Percentiles rank a stretch among this genome's conserved stretches.
phyloP scores from a whole-genome alignment of 805 yeast species.

The Candida nonsorbophila region DNA sequence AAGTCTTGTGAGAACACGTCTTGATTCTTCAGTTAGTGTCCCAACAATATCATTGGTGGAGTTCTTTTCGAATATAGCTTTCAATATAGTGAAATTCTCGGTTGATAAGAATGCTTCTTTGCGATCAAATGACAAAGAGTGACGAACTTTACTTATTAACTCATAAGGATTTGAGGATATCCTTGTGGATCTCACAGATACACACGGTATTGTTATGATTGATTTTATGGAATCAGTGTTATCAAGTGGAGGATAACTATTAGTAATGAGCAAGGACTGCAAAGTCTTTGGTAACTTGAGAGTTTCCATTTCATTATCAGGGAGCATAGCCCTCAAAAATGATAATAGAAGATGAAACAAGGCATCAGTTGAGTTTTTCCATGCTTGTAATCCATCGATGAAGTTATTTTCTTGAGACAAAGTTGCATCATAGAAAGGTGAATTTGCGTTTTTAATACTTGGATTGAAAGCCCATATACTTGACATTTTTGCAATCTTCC shows the following conservation, averaged over 20 bases:
- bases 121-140: conserved; percentile 61
- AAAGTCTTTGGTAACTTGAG: conserved; percentile 60
- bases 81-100: conserved; percentile 73
- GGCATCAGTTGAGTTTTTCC: conserved; percentile 83
- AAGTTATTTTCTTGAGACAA: conserved; percentile 34
- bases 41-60: conserved; percentile 50
- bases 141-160: conserved; percentile 44
- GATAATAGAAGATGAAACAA: conserved; percentile 75
- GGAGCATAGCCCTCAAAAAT: conserved; percentile 73
- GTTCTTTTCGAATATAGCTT: conserved; percentile 59
- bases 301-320: conserved; percentile 55
- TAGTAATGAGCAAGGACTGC: conserved; percentile 58
- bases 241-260: conserved; percentile 70
- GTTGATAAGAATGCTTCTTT: conserved; percentile 65
- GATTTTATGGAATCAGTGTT: conserved; percentile 27
- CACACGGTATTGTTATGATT: conserved; percentile 54
- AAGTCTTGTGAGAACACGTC: conserved; percentile 44
- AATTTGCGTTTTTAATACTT: conserved; percentile 17
- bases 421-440: conserved; percentile 36
- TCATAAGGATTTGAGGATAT: conserved; percentile 50
- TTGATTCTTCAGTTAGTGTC: conserved; percentile 70
- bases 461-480: conserved; percentile 85
- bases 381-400: conserved; percentile 64
- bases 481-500: conserved; percentile 75
- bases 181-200: conserved; percentile 50